phyloP scores from a whole-genome alignment of 2,329 filamentous ascomycete species.

The Colletotrichum lentis region DNA sequence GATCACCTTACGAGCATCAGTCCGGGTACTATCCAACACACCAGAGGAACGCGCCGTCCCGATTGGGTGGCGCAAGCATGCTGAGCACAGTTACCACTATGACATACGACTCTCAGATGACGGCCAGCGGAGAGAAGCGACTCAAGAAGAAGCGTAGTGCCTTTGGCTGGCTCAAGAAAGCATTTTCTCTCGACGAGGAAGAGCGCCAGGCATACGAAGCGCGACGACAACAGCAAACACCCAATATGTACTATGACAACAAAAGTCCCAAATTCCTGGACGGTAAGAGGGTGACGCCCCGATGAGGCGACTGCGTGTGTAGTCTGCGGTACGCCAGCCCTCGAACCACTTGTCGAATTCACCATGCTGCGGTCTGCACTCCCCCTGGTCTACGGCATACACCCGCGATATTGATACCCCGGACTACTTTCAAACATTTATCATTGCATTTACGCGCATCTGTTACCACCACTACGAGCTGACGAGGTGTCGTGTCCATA shows the following conservation, averaged over 20 bases:
- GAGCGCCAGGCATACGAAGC: conserved; percentile 68
- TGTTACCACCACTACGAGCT: neutral
- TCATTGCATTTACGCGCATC: conserved; percentile 10
- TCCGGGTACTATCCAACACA: conserved; percentile 51
- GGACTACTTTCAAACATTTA: neutral
- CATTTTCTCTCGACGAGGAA: conserved; percentile 70
- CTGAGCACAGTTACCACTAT: conserved; percentile 63
- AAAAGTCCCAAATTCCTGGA: conserved; percentile 64
- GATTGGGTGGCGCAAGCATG: conserved; percentile 64
- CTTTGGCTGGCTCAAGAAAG: conserved; percentile 74
- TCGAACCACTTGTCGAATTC: neutral
- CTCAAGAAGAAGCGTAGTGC: conserved; percentile 73
- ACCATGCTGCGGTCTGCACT: conserved; percentile 4
- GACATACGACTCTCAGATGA: conserved; percentile 51
- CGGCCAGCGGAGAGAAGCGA: conserved; percentile 48
- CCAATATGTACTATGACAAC: conserved; percentile 59
- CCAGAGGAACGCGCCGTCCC: conserved; percentile 60
- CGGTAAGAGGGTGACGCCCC: conserved; percentile 56
- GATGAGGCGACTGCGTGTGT: neutral
- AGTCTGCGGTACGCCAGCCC: neutral
- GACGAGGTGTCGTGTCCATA: neutral
- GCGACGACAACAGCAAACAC: conserved; percentile 56
- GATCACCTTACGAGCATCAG: conserved; percentile 35
- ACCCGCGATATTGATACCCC: conserved; percentile 30
- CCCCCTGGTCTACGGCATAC: conserved; percentile 6